Base-by-base conservation (phyloP, 768 basidiomycete species). In the Serendipita indica region DNA sequence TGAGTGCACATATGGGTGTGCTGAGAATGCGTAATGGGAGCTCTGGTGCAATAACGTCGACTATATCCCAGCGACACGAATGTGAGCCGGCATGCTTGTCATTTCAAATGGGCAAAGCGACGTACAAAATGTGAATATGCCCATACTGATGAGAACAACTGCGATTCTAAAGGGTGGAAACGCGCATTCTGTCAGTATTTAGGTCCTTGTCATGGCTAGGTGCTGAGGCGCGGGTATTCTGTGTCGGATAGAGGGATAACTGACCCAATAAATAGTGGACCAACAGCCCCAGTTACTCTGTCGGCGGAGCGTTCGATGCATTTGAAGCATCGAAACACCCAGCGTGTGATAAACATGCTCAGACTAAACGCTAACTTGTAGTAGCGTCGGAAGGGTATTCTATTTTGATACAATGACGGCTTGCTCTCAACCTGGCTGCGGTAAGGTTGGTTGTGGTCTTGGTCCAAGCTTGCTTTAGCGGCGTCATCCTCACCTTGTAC, bases 201-300 rank as follows among this genome's bases (percentile, higher is more conserved):
- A n/a, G n/a, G n/a, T n/a, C n/a, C n/a, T n/a, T n/a, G n/a, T n/a
- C n/a, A n/a, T n/a, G n/a, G n/a, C n/a, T n/a, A n/a, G n/a, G n/a
- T n/a, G n/a, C n/a, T n/a, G n/a, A n/a, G n/a, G n/a, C n/a, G n/a
- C n/a, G n/a, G n/a, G n/a, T n/a, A n/a, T n/a, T n/a, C n/a, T n/a
- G n/a, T n/a, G n/a, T n/a, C n/a, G n/a, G n/a, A n/a, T n/a, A n/a
- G n/a, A n/a, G n/a, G n/a, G n/a, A n/a, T n/a, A n/a, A n/a, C n/a
- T n/a, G n/a, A n/a, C n/a, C n/a, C 77, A 35, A 98, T 80, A 67
- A 98, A 98, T 65, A 85, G 80, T 0, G 92, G 94, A 0, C 94
- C 94, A 30, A 89, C 92, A 57, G 87, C 85, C 57, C 92, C 90
- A 0, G 90, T 96, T 35, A 94, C 65, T 63, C 77, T 73, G 69